Evolutionary conservation across 169 alveolate species (phyloP).

Genomic region (Plasmodium berghei): DNA sequence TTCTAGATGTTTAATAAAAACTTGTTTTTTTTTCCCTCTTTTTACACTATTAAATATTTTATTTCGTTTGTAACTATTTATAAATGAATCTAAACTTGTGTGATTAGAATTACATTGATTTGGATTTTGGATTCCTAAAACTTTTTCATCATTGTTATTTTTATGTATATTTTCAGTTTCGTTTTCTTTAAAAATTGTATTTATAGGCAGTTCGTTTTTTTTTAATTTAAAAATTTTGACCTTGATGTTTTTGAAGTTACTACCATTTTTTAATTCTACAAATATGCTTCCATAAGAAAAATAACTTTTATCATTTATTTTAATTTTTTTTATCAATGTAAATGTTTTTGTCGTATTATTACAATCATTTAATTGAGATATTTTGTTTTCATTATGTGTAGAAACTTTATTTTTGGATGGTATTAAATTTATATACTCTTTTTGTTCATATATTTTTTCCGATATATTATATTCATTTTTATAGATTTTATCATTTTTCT

Average conservation of each 20-base stretch:
- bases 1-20: constrained; percentile 52
- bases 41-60: constrained; percentile 2
- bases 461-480: neutral
- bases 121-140: too few relatives aligned
- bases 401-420: neutral
- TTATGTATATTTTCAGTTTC: neutral
- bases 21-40: constrained; percentile 25
- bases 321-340: constrained; percentile 23
- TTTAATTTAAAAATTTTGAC: constrained; percentile 37
- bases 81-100: constrained; percentile 18
- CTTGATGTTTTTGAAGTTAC: constrained; percentile 17
- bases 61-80: constrained; percentile 14
- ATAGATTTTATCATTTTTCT: neutral
- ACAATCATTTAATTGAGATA: too few relatives aligned
- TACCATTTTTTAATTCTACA: constrained; percentile 34
- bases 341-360: neutral
- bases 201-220: constrained; percentile 9
- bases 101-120: neutral
- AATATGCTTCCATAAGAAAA: constrained; percentile 52
- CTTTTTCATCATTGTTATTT: too few relatives aligned
- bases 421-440: neutral
- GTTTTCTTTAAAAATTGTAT: neutral
- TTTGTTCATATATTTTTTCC: neutral
- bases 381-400: neutral
- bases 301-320: constrained; percentile 23